Conservation (phyloP, 441 rosid genomes). For the Mallotus repandus region DNA sequence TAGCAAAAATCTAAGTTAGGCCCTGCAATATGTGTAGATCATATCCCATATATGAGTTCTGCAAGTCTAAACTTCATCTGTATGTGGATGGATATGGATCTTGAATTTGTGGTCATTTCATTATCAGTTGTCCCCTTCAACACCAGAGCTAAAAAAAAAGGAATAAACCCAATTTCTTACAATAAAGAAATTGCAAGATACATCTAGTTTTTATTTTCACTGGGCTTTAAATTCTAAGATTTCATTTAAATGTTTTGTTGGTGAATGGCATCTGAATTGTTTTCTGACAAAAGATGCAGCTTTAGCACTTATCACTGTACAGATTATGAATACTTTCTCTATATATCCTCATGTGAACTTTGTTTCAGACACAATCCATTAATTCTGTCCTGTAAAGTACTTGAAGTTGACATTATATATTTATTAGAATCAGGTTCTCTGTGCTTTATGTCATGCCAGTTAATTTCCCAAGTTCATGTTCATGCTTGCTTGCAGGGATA, state of each 20-base stretch:
- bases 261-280: neutral
- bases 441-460: too few species aligned
- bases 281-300: neutral
- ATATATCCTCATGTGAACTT: neutral
- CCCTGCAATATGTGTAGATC: neutral
- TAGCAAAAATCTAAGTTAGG: neutral
- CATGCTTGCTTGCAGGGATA: too few species aligned
- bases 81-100: neutral
- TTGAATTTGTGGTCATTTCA: neutral
- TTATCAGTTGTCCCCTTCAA: neutral
- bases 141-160: neutral
- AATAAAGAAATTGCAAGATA: neutral
- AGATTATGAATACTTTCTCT: neutral
- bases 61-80: neutral
- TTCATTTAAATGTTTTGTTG: neutral
- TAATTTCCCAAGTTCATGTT: too few species aligned
- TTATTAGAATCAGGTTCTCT: too few species aligned
- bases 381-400: neutral
- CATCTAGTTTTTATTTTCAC: too few species aligned
- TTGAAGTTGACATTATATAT: too few species aligned
- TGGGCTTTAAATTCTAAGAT: neutral
- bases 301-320: neutral
- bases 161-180: neutral
- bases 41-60: slow-evolving; percentile 1
- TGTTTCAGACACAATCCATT: neutral